These are phyloP conservation scores for Globisporangium middletonii DNA, from an alignment of 352 stramenopile genomes.

Conservation along the genomic window DNA sequence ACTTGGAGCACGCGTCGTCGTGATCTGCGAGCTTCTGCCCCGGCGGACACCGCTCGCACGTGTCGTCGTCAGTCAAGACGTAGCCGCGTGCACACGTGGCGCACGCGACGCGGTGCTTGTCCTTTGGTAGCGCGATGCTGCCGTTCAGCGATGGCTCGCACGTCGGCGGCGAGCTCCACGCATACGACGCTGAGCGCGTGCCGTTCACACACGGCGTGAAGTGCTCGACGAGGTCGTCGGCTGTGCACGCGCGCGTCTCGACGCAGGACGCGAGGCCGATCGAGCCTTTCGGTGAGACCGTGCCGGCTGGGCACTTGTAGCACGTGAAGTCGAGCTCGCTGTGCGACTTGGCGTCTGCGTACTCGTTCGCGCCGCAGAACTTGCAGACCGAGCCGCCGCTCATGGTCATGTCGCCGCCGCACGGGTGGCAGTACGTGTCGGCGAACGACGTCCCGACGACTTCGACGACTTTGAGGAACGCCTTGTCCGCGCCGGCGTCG, in stretches of 20 bases:
- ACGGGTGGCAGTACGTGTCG: slow-evolving; percentile 68
- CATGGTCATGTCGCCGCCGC: slow-evolving; percentile 73
- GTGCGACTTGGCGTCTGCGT: slow-evolving; percentile 57
- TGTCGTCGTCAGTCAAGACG: slow-evolving; percentile 27
- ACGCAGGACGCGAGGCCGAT: slow-evolving; percentile 68
- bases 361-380: slow-evolving; percentile 76
- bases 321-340: slow-evolving; percentile 76
- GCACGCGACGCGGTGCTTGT: slow-evolving; percentile 35
- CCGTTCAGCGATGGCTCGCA: slow-evolving; percentile 41
- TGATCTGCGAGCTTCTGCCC: slow-evolving; percentile 30
- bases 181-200: slow-evolving; percentile 48
- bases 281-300: slow-evolving; percentile 61
- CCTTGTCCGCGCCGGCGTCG: slow-evolving; percentile 63
- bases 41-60: slow-evolving; percentile 34
- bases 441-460: slow-evolving; percentile 73
- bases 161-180: slow-evolving; percentile 62
- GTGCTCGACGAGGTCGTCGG: slow-evolving; percentile 53
- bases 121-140: slow-evolving; percentile 36
- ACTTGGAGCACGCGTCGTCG: slow-evolving; percentile 23
- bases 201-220: slow-evolving; percentile 54
- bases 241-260: slow-evolving; percentile 45
- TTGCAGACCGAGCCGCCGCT: slow-evolving; percentile 67
- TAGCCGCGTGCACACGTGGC: slow-evolving; percentile 48
- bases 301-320: slow-evolving; percentile 57
- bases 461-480: slow-evolving; percentile 74